Conservation (phyloP, 1,284 basidiomycete species). For the Puccinia sorghi region DNA sequence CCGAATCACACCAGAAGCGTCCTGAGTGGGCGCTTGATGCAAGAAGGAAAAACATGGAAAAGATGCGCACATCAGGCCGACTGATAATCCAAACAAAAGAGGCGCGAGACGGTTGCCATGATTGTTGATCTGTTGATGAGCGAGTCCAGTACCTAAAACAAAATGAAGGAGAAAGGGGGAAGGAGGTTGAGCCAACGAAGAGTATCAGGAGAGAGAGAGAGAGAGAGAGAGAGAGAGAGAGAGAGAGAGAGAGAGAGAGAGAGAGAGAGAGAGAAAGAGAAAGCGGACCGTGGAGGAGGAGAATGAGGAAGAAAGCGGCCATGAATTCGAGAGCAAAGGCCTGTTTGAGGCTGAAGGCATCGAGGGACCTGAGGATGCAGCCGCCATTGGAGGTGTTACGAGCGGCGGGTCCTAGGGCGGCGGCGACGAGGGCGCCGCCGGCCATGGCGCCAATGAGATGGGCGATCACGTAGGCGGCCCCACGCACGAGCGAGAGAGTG, state of each 20-base stretch:
- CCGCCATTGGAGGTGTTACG: conserved; percentile 21
- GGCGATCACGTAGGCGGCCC: conserved; percentile 19
- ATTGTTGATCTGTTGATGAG: background rate
- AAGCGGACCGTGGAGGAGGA: conserved; percentile 26
- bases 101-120: conserved; percentile 15
- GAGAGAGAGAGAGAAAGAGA: background rate
- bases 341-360: conserved; percentile 27
- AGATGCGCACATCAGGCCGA: conserved; percentile 29
- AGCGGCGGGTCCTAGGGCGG: conserved; percentile 11
- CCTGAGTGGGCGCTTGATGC: background rate
- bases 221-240: background rate
- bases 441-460: conserved; percentile 29
- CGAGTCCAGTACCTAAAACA: conserved; percentile 19
- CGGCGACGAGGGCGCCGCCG: conserved; percentile 32
- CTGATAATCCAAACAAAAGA: conserved; percentile 38
- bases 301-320: conserved; percentile 24
- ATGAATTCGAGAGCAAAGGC: conserved; percentile 39
- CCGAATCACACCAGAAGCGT: too few species aligned
- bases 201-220: too few species aligned
- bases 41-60: background rate
- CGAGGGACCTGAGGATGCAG: conserved; percentile 17
- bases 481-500: background rate
- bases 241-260: background rate
- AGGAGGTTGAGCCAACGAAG: too few species aligned
- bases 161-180: background rate